Evolutionary conservation across 2,329 filamentous ascomycete genomes (phyloP).

Genomic region (Coniochaeta prunicola): DNA sequence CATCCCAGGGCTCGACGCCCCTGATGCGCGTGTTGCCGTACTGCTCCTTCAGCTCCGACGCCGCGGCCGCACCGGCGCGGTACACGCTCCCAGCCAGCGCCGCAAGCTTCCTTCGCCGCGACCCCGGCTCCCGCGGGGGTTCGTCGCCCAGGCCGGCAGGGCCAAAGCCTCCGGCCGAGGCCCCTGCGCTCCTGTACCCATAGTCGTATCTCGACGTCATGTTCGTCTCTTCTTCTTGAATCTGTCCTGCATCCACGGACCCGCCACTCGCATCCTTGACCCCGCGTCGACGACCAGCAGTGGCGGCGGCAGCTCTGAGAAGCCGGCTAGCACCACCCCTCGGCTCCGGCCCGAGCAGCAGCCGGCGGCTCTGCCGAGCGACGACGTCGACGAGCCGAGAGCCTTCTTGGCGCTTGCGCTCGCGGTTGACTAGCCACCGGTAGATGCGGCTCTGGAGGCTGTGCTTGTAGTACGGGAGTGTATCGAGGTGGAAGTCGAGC

Average conservation of each 20-base stretch:
- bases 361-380: slow-evolving; percentile 32
- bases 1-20: slow-evolving; percentile 20
- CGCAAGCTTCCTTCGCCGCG: slow-evolving; percentile 71
- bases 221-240: slow-evolving; percentile 5
- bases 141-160: slow-evolving; percentile 8
- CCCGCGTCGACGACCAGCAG: not conserved
- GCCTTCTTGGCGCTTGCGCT: slow-evolving; percentile 45
- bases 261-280: slow-evolving; percentile 3
- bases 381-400: slow-evolving; percentile 37
- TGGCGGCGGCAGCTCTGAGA: not conserved
- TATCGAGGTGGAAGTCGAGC: slow-evolving; percentile 66
- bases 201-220: slow-evolving; percentile 20
- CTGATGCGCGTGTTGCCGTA: slow-evolving; percentile 45
- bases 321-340: not conserved
- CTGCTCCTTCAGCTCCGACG: slow-evolving; percentile 52
- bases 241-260: not conserved
- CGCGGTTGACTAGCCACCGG: slow-evolving; percentile 59
- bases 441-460: slow-evolving; percentile 71
- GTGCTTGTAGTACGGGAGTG: slow-evolving; percentile 63
- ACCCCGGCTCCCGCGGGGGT: slow-evolving; percentile 50
- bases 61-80: slow-evolving; percentile 46
- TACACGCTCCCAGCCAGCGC: slow-evolving; percentile 53
- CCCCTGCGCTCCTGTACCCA: slow-evolving; percentile 2
- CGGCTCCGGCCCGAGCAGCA: slow-evolving; percentile 34
- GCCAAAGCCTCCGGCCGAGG: not conserved